phyloP scores from a whole-genome alignment of 2,329 filamentous ascomycete species.

The Sclerotinia spermophila region DNA sequence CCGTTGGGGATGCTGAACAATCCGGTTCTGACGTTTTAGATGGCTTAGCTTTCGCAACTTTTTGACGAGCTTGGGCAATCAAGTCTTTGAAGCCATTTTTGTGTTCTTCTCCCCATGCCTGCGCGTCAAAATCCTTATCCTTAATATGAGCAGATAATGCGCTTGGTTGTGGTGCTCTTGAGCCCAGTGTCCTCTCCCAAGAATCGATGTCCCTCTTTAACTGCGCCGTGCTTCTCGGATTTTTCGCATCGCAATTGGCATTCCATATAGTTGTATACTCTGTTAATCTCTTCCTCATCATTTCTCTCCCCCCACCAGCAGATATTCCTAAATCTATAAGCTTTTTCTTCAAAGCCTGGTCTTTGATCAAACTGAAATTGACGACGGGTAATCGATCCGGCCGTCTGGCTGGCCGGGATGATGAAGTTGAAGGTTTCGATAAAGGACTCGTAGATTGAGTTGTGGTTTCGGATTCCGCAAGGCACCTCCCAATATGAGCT shows the following conservation, averaged over 20 bases:
- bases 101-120: constrained; percentile 70
- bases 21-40: neutral
- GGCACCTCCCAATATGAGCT: constrained; percentile 41
- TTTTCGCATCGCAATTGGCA: constrained; percentile 84
- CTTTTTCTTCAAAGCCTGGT: constrained; percentile 73
- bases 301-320: constrained; percentile 59
- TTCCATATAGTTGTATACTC: constrained; percentile 98
- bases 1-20: constrained; percentile 9
- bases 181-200: constrained; percentile 84
- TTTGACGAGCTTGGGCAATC: constrained; percentile 69
- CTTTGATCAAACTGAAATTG: constrained; percentile 85
- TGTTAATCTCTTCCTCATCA: constrained; percentile 76
- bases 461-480: constrained; percentile 11
- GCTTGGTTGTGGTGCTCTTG: constrained; percentile 43
- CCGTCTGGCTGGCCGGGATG: constrained; percentile 16
- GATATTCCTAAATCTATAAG: constrained; percentile 76
- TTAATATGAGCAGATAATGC: constrained; percentile 56
- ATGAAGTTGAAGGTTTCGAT: constrained; percentile 23
- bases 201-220: constrained; percentile 74
- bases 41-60: constrained; percentile 26
- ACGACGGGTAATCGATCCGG: constrained; percentile 61
- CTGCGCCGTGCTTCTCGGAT: constrained; percentile 66
- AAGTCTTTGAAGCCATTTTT: constrained; percentile 72
- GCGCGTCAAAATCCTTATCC: constrained; percentile 83
- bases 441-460: constrained; percentile 18